Evolutionary conservation across 768 basidiomycete genomes (phyloP), one percentile per base, ranked within the genome.

Genomic region (Clathrus columnatus): DNA sequence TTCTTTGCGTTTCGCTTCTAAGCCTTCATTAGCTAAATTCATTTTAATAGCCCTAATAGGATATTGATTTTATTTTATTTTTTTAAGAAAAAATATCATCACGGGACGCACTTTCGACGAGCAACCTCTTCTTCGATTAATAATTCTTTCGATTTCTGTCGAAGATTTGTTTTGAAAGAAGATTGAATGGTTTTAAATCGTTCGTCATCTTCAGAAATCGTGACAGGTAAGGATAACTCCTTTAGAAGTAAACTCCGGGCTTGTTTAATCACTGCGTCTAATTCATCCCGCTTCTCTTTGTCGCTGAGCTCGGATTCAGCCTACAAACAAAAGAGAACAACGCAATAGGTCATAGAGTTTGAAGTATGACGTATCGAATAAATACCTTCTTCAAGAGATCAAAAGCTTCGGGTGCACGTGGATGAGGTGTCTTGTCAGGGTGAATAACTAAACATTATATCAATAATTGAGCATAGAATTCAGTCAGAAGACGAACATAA

Each of bases 391-490:
- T 96, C 47, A 96, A 76, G 29, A 91, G 65, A 68, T 95, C 92
- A 66, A 96, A 96, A 1, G 93, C 93, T 70, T 96, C 91, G 63
- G 91, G 85, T 50, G 91, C 89, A 63, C 83, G 81, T 26, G 80
- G 75, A 71, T 96, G 91, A 67, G 88, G 74, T 63, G 87, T 87
- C 78, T 98, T 99, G 76, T 99, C 96, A 59, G 96, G 96, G 77
- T 99, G 96, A 65, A 99, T 97, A 70, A 96, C 90, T 92, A 67
- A 59, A 28, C 58, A 60, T 59, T 46, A 17, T 32, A 36, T 48
- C 24, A 17, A 57, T 21, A 41, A 11, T 42, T 46, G 50, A 50
- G 30, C 21, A 56, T 26, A 27, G 17, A 54, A 24, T 32, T 17
- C 41, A 58, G 49, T 48, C 30, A 41, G 23, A 23, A 45, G 49